Evolutionary conservation across 2,329 filamentous ascomycete genomes (phyloP), one percentile per base, ranked within the genome.

Genomic region (Fusarium oxysporum): DNA sequence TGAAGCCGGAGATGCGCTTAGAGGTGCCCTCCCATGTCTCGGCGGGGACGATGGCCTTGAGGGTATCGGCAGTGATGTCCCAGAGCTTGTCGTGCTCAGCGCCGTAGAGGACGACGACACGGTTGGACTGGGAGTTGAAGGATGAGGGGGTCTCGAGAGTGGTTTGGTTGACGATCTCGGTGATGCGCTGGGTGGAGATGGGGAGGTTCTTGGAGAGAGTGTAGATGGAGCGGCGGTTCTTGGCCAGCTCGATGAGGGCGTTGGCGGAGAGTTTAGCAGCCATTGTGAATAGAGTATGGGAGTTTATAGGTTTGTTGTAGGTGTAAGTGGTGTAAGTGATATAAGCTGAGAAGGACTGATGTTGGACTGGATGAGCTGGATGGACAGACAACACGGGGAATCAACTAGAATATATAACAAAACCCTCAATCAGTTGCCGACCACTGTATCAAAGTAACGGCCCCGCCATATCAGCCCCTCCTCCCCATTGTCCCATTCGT

Each of bases 41-140:
- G 7, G 83, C 86, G 35, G 92, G 90, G 30, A 96, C 91, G 66
- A 95, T 88, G 70, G 72, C 73, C 65, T 78, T 77, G 69, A 83
- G 79, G 44, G 78, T 68, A 23, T 91, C 89, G 68, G 85, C 83
- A 62, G 90, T 87, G 67, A 94, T 86, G 80, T 94, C 91, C 96
- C 95, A 98, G 76, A 97, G 90, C 85, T 93, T 92, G 78, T 95
- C 91, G 86, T 98, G 95, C 82, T 97, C 93, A 70, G 88, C 89
- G 78, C 92, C 92, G 78, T 96, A 87, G 61, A 98, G 89, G 57
- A 97, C 88, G 53, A 97, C 88, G 65, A 92, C 84, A 67, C 95
- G 92, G 75, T 93, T 92, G 75, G 91, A 91, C 86, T 97, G 95
- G 45, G 91, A 93, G 90, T 98, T 97, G 91, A 97, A 98, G 73